Base-by-base conservation (phyloP, 2,329 filamentous ascomycete genomes). In the Alternaria consortialis region DNA sequence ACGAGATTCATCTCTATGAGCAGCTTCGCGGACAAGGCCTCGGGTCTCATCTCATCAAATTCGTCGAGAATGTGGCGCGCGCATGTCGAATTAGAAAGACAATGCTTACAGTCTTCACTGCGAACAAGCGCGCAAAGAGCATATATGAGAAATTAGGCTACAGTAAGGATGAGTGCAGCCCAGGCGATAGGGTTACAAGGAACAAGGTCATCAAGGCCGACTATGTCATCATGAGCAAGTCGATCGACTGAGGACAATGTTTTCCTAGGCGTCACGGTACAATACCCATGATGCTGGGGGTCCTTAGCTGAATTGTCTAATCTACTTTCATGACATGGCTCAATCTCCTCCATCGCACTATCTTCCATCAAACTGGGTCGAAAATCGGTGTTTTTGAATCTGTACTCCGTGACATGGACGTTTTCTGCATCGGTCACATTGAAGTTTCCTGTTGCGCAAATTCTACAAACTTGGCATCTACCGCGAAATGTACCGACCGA, bases 21-120 rank as follows among this genome's bases (percentile, higher is more conserved):
- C 77, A 81, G 1, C 74, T 91, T 5, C 85, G 86, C 66, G 84
- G 88, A 80, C 87, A 75, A 13, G 90, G 91, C 0, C 79, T 94
- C 2, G 90, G 88, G 1, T 81, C 73, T 12, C 78, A 83, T 12
- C 80, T 94, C 39, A 87, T 94, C 81, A 71, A 76, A 2, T 79
- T 87, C 60, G 83, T 87, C 7, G 83, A 85, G 47, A 73, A 74
- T 5, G 80, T 88, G 5, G 90, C 86, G 7, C 64, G 76, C 23
- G 83, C 83, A 55, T 84, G 89, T 23, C 81, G 82, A 0, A 82
- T 90, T 46, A 77, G 81, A 23, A 92, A 92, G 77, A 82, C 88
- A 46, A 93, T 93, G 91, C 80, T 93, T 70, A 92, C 90, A 1
- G 91, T 90, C 71, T 93, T 92, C 71, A 77, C 84, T 53, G 82